Conservation (phyloP, 441 rosid genomes). For the Pelargonium cotyledonis region DNA sequence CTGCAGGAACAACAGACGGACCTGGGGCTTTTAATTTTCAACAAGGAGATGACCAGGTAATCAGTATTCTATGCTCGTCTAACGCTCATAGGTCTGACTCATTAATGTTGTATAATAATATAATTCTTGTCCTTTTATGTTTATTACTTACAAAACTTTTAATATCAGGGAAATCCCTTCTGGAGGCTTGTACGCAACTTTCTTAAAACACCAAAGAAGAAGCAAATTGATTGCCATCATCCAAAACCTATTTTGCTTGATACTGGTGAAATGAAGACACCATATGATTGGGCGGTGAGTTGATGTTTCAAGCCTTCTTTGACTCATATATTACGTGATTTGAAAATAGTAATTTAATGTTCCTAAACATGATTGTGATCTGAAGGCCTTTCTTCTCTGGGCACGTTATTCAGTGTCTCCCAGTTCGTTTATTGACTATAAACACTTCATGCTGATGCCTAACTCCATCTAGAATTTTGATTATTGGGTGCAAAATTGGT, state of each 20-base stretch:
- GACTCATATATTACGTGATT: background rate
- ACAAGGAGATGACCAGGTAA: constrained; percentile 90
- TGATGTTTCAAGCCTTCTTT: constrained; percentile 6
- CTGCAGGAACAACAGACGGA: constrained; percentile 98
- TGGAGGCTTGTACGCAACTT: constrained; percentile 76
- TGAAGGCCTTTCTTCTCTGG: constrained; percentile 1
- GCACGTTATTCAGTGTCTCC: background rate
- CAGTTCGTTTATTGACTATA: background rate
- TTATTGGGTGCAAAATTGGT: background rate
- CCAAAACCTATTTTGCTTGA: constrained; percentile 94
- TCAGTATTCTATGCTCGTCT: constrained; percentile 11
- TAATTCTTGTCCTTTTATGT: constrained; percentile 1
- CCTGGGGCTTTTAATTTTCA: constrained; percentile 96
- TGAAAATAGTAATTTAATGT: background rate
- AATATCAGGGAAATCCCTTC: constrained; percentile 71
- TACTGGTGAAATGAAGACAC: constrained; percentile 92
- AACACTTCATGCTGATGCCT: background rate
- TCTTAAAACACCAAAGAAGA: constrained; percentile 58
- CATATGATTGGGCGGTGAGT: constrained; percentile 94
- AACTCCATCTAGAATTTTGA: background rate
- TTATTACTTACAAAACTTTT: constrained; percentile 13
- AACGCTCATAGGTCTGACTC: background rate
- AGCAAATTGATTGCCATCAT: constrained; percentile 68
- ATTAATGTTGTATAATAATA: background rate
- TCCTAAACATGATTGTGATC: background rate